These are phyloP conservation scores for Boletus rex-veris DNA, from an alignment of 768 basidiomycete species.

Conservation along the genomic window DNA sequence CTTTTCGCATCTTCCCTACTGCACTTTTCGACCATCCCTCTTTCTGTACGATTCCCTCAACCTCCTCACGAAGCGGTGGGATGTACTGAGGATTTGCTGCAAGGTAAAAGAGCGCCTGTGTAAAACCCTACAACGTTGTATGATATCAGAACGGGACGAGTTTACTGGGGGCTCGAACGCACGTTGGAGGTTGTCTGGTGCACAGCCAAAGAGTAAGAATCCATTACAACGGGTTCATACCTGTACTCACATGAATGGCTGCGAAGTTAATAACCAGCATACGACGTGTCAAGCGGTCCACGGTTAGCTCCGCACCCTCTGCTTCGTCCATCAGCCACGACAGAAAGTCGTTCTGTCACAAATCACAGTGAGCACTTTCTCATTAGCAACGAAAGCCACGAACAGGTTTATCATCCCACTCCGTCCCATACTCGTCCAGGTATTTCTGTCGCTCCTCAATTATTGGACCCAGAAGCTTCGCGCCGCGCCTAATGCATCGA, in stretches of 20 bases:
- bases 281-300: constrained; percentile 19
- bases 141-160: background rate
- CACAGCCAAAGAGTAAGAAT: background rate
- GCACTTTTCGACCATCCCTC: constrained; percentile 5
- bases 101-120: constrained; percentile 34
- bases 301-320: constrained; percentile 12
- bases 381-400: background rate
- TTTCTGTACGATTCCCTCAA: background rate
- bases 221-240: background rate
- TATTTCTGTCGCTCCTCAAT: constrained; percentile 27
- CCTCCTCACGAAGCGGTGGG: constrained; percentile 30
- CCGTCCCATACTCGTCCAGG: constrained; percentile 19
- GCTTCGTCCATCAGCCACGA: constrained; percentile 34
- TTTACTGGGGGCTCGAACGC: background rate
- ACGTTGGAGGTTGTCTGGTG: constrained; percentile 21
- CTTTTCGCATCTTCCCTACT: constrained; percentile 29
- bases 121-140: constrained; percentile 23
- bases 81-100: constrained; percentile 34
- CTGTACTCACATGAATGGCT: constrained; percentile 20
- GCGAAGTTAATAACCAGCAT: constrained; percentile 18
- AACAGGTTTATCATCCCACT: constrained; percentile 26
- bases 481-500: background rate
- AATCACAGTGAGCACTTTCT: background rate
- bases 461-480: constrained; percentile 26
- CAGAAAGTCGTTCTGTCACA: constrained; percentile 32